Conservation (phyloP, 169 alveolate species). For the Plasmodium gallinaceum region DNA sequence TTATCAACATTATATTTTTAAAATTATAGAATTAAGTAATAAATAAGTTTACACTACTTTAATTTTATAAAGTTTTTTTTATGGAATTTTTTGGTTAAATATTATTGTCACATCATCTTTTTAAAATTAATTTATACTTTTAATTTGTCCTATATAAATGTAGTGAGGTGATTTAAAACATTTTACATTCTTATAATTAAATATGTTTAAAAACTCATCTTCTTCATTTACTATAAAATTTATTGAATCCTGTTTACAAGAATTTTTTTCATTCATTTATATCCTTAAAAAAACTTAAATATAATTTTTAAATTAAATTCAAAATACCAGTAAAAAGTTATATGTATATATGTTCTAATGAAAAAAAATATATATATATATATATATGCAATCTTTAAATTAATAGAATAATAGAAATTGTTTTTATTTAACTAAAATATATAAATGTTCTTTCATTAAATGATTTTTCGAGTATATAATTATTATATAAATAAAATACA, state of each 20-base stretch:
- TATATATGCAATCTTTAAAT: background rate
- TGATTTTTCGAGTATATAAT: too few relatives aligned
- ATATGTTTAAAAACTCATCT: slow-evolving; percentile 68
- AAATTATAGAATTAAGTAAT: background rate
- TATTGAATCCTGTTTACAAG: slow-evolving; percentile 5
- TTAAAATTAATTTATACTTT: slow-evolving; percentile 13
- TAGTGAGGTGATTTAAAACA: slow-evolving; percentile 45
- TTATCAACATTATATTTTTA: background rate
- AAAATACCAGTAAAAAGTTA: background rate
- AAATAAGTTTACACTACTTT: too few relatives aligned
- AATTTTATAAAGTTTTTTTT: too few relatives aligned
- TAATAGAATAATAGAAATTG: background rate
- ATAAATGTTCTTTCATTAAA: background rate
- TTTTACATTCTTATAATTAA: slow-evolving; percentile 49
- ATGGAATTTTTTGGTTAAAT: too few relatives aligned
- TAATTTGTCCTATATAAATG: slow-evolving; percentile 65
- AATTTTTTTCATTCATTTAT: slow-evolving; percentile 25
- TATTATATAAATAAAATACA: too few relatives aligned
- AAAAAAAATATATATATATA: background rate
- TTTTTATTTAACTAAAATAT: background rate
- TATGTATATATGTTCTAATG: background rate
- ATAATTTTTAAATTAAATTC: background rate
- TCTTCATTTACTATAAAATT: slow-evolving; percentile 57
- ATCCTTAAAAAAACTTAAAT: background rate
- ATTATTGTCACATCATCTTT: too few relatives aligned